Evolutionary conservation across 768 basidiomycete species (phyloP).

Genomic region (Podaxis sp.): DNA sequence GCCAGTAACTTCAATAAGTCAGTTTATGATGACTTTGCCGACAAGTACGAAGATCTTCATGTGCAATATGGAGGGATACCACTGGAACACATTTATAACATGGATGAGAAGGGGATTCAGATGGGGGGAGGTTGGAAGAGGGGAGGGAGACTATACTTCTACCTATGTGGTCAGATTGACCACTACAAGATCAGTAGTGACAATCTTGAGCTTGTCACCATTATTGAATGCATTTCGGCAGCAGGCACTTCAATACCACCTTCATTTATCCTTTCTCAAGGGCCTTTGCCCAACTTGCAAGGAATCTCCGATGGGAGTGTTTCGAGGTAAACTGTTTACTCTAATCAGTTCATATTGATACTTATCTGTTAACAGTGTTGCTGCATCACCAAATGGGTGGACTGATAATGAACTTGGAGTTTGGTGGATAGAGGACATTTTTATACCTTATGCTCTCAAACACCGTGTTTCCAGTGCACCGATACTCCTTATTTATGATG

Average conservation of each 20-base stretch:
- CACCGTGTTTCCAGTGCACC: not conserved
- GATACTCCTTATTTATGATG: conserved; percentile 27
- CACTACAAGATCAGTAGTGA: conserved; percentile 26
- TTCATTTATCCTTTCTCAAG: conserved; percentile 29
- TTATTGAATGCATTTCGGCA: conserved; percentile 39
- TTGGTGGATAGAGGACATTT: conserved; percentile 22
- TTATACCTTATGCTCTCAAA: conserved; percentile 20
- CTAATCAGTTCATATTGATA: not conserved
- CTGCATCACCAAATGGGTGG: conserved; percentile 26
- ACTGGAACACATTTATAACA: conserved; percentile 31
- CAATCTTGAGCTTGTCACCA: conserved; percentile 41
- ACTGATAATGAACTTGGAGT: conserved; percentile 22
- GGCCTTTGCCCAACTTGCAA: conserved; percentile 9
- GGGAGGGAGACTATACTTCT: not conserved
- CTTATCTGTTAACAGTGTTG: conserved; percentile 15
- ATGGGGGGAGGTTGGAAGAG: conserved; percentile 29
- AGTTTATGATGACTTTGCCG: not conserved
- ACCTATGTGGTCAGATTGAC: conserved; percentile 19
- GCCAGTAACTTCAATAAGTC: not conserved
- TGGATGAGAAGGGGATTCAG: conserved; percentile 37
- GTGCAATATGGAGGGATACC: conserved; percentile 21
- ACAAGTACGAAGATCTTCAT: not conserved
- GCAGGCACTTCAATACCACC: conserved; percentile 27
- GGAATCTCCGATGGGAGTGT: conserved; percentile 2
- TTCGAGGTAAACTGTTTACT: conserved; percentile 2